These are phyloP conservation scores for Persicaria maculosa DNA, from an alignment of 148 eudicot genomes.

Conservation along the genomic window DNA sequence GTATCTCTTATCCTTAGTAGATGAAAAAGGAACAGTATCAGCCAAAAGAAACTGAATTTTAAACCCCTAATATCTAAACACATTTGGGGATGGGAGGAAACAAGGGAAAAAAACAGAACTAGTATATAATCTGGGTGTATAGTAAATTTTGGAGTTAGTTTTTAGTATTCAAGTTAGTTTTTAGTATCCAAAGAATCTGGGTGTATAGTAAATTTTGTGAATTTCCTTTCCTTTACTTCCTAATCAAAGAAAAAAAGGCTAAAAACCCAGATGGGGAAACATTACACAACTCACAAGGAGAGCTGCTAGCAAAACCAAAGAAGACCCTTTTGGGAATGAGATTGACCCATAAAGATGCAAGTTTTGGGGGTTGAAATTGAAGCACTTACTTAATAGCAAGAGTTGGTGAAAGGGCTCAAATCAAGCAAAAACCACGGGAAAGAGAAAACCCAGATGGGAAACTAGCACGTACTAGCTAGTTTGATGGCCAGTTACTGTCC, in stretches of 20 bases:
- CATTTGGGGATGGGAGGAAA: no score
- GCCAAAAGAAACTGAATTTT: no score
- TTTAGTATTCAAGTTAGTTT: no score
- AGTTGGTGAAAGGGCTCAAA: conserved; percentile 7
- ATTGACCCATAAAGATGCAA: conserved; percentile 8
- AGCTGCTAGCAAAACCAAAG: conserved; percentile 11
- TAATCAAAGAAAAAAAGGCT: conserved; percentile 2
- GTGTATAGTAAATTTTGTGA: no score
- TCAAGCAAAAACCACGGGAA: background rate
- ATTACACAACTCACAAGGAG: conserved; percentile 5
- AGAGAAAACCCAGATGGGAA: background rate
- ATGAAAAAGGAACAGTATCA: no score
- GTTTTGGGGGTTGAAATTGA: background rate
- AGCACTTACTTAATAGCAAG: background rate
- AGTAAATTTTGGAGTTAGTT: no score
- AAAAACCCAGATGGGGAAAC: conserved; percentile 19
- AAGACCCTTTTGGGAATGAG: conserved; percentile 13
- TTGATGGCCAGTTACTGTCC: conserved; percentile 4
- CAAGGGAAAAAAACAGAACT: no score
- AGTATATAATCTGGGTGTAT: no score
- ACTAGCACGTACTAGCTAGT: conserved; percentile 4
- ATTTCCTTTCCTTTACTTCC: conserved; percentile 8
- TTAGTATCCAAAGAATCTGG: no score
- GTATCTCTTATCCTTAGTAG: no score
- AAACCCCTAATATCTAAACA: no score